Conservation (phyloP, 257 asterid genomes). For the Mentha longifolia region DNA sequence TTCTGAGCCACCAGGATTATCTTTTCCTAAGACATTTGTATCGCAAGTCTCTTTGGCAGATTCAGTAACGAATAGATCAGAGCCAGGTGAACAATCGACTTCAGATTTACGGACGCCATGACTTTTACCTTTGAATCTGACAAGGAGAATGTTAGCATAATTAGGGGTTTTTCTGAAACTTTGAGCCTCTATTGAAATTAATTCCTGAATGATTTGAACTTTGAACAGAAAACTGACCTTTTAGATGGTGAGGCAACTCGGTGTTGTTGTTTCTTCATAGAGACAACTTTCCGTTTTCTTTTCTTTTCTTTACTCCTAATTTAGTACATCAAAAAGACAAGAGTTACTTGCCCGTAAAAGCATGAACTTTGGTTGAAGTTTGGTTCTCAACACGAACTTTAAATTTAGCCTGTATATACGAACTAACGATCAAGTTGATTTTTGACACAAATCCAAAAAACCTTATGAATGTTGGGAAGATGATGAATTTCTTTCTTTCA, state of each 20-base stretch:
- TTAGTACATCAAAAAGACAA: slow-evolving; percentile 25
- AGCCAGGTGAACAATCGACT: slow-evolving; percentile 28
- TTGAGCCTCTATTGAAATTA: neutral
- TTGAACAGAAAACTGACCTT: slow-evolving; percentile 37
- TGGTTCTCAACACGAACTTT: no score
- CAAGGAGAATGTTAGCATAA: slow-evolving; percentile 12
- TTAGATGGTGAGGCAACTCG: slow-evolving; percentile 36
- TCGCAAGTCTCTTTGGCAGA: slow-evolving; percentile 1
- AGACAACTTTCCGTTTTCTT: slow-evolving; percentile 32
- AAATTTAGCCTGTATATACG: no score
- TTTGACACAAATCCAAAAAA: no score
- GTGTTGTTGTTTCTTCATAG: slow-evolving; percentile 26
- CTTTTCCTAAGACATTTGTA: slow-evolving; percentile 9
- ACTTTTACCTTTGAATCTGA: slow-evolving; percentile 36
- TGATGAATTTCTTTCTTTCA: no score
- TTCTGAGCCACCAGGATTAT: slow-evolving; percentile 16
- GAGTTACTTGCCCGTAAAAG: no score
- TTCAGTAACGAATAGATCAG: slow-evolving; percentile 1
- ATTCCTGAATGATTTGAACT: neutral
- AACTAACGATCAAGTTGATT: no score
- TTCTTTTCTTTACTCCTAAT: slow-evolving; percentile 42
- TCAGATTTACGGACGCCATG: slow-evolving; percentile 13
- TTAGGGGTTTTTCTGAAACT: neutral
- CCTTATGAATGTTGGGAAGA: no score
- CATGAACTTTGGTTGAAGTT: no score